These are phyloP conservation scores for Leucosporidium creatinivorum DNA, from an alignment of 768 basidiomycete genomes.

Conservation along the genomic window DNA sequence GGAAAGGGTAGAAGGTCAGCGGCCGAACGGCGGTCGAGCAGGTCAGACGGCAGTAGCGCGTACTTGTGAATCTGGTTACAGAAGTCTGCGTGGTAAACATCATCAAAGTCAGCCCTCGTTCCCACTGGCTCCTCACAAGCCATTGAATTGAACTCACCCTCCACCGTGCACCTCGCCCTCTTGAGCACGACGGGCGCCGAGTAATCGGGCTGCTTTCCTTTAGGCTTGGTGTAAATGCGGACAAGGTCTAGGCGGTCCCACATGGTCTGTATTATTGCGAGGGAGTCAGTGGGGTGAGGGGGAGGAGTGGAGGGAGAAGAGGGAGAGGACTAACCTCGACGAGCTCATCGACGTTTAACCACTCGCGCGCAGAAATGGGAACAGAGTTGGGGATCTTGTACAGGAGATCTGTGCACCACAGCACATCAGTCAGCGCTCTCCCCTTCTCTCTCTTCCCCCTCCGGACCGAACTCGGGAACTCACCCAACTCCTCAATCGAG, in stretches of 20 bases:
- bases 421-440: slow-evolving; percentile 7
- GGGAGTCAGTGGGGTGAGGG: not conserved
- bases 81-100: slow-evolving; percentile 47
- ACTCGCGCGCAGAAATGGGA: slow-evolving; percentile 84
- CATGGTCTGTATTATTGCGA: slow-evolving; percentile 52
- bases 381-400: slow-evolving; percentile 95
- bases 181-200: slow-evolving; percentile 75
- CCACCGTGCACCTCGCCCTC: slow-evolving; percentile 50
- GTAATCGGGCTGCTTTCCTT: slow-evolving; percentile 86
- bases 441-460: not conserved
- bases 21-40: not conserved
- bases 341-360: slow-evolving; percentile 95
- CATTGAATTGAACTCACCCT: slow-evolving; percentile 38
- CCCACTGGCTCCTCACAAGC: not conserved
- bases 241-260: slow-evolving; percentile 89
- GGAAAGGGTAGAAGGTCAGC: not conserved
- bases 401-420: slow-evolving; percentile 41
- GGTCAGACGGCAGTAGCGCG: too few relatives aligned
- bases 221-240: slow-evolving; percentile 89
- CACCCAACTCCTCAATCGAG: slow-evolving; percentile 93
- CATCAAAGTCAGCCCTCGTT: too few relatives aligned
- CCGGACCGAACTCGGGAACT: slow-evolving; percentile 46
- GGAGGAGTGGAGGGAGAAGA: not conserved
- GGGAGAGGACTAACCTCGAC: slow-evolving; percentile 47
- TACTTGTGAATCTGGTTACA: slow-evolving; percentile 93